Conservation (phyloP, 1,284 basidiomycete species). For the Trichosporon asahii region DNA sequence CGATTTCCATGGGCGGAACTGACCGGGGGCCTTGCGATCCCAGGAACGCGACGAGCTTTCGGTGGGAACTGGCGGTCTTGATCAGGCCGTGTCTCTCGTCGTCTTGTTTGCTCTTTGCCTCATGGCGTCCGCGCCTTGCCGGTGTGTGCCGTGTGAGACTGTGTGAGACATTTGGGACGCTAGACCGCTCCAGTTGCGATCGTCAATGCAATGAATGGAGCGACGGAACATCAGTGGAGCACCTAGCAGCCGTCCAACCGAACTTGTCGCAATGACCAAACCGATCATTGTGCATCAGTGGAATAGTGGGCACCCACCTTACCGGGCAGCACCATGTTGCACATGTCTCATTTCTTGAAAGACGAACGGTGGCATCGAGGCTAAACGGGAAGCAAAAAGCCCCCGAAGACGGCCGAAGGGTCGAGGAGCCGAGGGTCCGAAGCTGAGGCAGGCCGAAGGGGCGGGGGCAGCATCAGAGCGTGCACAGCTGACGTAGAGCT, state of each 20-base stretch:
- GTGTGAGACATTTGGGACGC: neutral
- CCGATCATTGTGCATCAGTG: neutral
- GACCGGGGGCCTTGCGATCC: neutral
- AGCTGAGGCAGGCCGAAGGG: neutral
- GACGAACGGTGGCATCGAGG: neutral
- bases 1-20: neutral
- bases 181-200: neutral
- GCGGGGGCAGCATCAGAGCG: neutral
- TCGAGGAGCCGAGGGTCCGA: constrained; percentile 1
- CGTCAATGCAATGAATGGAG: neutral
- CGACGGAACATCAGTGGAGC: neutral
- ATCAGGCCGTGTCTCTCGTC: neutral
- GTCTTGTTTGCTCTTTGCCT: too few species aligned
- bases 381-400: constrained; percentile 6
- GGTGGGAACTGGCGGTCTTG: neutral
- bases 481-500: neutral
- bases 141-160: neutral
- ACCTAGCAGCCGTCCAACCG: neutral
- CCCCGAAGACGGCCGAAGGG: neutral
- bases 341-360: neutral
- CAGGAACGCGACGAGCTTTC: neutral
- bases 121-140: neutral
- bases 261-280: neutral
- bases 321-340: neutral
- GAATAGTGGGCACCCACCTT: neutral